Percentiles rank a stretch among this genome's conserved stretches.
These are phyloP conservation scores for Podila verticillata DNA, from an alignment of 192 early-diverging fungal species.

Conservation along the genomic window DNA sequence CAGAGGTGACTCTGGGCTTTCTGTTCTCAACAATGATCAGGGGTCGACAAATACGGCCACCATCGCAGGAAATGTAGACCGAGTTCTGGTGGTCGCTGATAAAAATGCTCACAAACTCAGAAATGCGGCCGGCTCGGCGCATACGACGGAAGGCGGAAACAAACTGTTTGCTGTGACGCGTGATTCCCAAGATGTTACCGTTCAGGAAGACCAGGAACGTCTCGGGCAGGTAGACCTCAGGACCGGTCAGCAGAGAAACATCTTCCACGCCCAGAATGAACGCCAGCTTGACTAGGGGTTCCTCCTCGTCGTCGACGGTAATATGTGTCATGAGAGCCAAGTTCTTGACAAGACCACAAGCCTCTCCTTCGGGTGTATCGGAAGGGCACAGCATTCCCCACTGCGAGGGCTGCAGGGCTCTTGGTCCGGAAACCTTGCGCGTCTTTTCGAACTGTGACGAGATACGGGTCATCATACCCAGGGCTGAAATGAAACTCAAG, in stretches of 20 bases:
- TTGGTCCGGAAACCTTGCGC: slow-evolving; percentile 96
- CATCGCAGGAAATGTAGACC: slow-evolving; percentile 94
- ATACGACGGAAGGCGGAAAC: slow-evolving; percentile 87
- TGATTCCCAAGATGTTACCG: slow-evolving; percentile 92
- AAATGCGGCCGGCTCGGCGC: slow-evolving; percentile 87
- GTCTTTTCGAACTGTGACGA: slow-evolving; percentile 98
- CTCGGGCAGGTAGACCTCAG: slow-evolving; percentile 81
- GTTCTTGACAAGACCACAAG: slow-evolving; percentile 97
- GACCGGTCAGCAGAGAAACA: slow-evolving; percentile 86
- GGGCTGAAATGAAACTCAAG: slow-evolving; percentile 90
- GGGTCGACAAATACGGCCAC: slow-evolving; percentile 96
- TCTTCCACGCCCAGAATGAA: slow-evolving; percentile 95
- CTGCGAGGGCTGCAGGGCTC: slow-evolving; percentile 95
- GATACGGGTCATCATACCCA: slow-evolving; percentile 99
- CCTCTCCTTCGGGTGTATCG: slow-evolving; percentile 99
- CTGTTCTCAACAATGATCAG: slow-evolving; percentile 94
- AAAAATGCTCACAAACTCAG: slow-evolving; percentile 91
- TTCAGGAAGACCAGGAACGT: slow-evolving; percentile 94
- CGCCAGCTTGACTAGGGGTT: slow-evolving; percentile 76
- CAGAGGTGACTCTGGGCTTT: slow-evolving; percentile 67
- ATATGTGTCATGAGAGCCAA: slow-evolving; percentile 99
- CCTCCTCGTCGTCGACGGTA: slow-evolving; percentile 93
- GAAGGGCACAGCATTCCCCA: slow-evolving; percentile 98
- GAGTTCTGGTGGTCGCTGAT: slow-evolving; percentile 83
- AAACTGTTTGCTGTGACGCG: slow-evolving; percentile 83